Conservation (phyloP, 1,284 basidiomycete species). For the Meira miltonrushii region DNA sequence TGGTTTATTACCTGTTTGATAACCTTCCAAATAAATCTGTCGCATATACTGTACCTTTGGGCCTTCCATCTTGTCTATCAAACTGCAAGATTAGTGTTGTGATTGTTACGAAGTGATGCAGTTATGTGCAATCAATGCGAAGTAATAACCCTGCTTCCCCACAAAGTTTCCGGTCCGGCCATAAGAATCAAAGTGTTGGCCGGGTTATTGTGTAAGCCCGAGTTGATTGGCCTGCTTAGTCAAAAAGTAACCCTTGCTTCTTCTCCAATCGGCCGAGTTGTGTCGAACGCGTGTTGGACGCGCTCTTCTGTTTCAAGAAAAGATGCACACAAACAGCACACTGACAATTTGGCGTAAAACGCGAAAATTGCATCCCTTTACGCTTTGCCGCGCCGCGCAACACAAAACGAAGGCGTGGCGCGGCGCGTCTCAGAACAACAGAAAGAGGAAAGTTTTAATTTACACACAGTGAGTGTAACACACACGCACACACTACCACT, state of each 20-base stretch:
- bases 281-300: not conserved
- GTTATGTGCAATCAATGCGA: too few relatives aligned
- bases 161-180: too few relatives aligned
- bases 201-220: too few relatives aligned
- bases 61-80: not conserved
- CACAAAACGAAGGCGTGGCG: not conserved
- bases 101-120: too few relatives aligned
- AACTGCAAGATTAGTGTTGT: too few relatives aligned
- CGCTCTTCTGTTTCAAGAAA: not conserved
- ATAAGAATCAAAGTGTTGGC: too few relatives aligned
- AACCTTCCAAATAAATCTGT: slow-evolving; percentile 36
- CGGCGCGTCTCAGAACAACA: not conserved
- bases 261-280: not conserved
- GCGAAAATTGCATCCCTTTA: not conserved
- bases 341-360: not conserved
- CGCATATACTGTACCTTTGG: slow-evolving; percentile 19
- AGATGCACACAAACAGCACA: not conserved
- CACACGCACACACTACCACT: too few relatives aligned
- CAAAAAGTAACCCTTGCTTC: too few relatives aligned
- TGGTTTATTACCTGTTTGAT: slow-evolving; percentile 19
- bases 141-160: too few relatives aligned
- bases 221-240: too few relatives aligned
- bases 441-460: not conserved
- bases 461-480: too few relatives aligned
- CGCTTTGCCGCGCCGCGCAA: not conserved